Percentiles rank a stretch among this genome's conserved stretches.
These are phyloP conservation scores for Tetratostichococcus sp. DNA, from an alignment of 139 green algal genomes.

Conservation along the genomic window DNA sequence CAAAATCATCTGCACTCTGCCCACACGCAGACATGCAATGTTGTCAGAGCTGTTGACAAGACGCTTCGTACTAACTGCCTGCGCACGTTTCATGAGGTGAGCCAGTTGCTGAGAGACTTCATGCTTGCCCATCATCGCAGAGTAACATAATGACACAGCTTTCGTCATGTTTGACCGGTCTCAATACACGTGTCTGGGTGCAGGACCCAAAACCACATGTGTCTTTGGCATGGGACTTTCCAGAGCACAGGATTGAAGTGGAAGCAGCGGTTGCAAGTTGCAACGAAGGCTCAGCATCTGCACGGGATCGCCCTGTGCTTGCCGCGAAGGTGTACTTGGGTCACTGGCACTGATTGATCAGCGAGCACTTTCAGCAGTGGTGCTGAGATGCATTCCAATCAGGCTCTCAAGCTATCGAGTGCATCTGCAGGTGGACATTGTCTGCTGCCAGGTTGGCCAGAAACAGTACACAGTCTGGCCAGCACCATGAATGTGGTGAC, in stretches of 20 bases:
- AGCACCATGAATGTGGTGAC: background rate
- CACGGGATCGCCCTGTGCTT: too few species aligned
- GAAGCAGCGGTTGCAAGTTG: background rate
- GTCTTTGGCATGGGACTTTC: conserved; percentile 2
- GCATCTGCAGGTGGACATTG: background rate
- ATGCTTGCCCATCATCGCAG: too few species aligned
- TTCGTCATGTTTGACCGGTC: too few species aligned
- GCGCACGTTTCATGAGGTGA: background rate
- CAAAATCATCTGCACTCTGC: too few species aligned
- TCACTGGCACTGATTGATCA: too few species aligned
- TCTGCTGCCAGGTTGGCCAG: background rate
- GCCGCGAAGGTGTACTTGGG: too few species aligned
- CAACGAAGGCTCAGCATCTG: background rate
- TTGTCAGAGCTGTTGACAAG: background rate
- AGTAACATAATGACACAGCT: too few species aligned
- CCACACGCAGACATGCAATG: background rate
- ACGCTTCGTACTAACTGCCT: background rate
- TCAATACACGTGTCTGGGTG: background rate
- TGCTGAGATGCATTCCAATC: too few species aligned
- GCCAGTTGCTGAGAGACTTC: too few species aligned
- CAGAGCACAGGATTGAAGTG: background rate
- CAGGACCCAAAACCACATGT: conserved; percentile 12
- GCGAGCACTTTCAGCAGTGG: too few species aligned
- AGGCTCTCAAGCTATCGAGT: background rate
- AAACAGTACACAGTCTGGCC: background rate